Evolutionary conservation across 768 basidiomycete genomes (phyloP).

Genomic region (Psilocybe sp.): DNA sequence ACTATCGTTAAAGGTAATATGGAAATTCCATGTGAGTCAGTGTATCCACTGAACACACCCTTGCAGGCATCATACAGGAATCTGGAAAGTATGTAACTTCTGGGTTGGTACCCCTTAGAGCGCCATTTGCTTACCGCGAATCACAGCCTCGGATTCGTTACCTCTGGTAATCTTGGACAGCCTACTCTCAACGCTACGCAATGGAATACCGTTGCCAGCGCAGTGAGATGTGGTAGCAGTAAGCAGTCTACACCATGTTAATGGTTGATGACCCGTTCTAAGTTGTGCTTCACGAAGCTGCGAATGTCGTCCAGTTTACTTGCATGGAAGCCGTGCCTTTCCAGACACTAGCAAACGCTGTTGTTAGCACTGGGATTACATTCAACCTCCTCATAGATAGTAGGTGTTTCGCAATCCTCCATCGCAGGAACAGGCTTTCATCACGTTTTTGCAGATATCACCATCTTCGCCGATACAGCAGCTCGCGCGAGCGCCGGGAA

Average conservation of each 20-base stretch:
- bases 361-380: constrained; percentile 22
- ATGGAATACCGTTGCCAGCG: constrained; percentile 29
- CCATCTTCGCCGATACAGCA: constrained; percentile 28
- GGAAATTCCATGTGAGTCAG: constrained; percentile 7
- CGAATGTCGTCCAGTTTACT: constrained; percentile 26
- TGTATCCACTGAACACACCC: background rate
- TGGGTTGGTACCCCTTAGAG: background rate
- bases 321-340: constrained; percentile 34
- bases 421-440: background rate
- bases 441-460: constrained; percentile 21
- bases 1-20: constrained; percentile 24
- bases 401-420: constrained; percentile 11
- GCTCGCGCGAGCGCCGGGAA: constrained; percentile 23
- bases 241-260: background rate
- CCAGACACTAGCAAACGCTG: constrained; percentile 28
- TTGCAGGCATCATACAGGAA: constrained; percentile 29
- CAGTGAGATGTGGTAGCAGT: constrained; percentile 32
- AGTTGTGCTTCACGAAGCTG: constrained; percentile 1
- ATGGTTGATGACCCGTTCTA: background rate
- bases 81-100: constrained; percentile 29
- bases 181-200: constrained; percentile 16
- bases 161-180: constrained; percentile 2
- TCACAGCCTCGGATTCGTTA: too few species aligned
- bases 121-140: constrained; percentile 11
- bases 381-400: constrained; percentile 33